Conservation (phyloP, 768 basidiomycete species). For the Jaapia argillacea region DNA sequence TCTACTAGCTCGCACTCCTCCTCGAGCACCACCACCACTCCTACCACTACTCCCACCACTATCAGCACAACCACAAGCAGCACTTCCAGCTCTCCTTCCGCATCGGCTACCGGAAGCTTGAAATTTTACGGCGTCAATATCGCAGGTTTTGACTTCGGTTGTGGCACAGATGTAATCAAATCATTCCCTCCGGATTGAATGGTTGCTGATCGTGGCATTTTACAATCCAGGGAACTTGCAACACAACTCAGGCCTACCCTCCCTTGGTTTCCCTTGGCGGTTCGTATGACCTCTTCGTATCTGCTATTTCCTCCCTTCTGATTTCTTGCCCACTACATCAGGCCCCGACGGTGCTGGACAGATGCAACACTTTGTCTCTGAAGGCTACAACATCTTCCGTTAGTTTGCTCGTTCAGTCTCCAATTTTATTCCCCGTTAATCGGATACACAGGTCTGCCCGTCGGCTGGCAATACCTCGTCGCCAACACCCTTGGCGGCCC, state of each 20-base stretch:
- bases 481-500: conserved; percentile 37
- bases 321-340: conserved; percentile 14
- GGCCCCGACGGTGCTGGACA: background rate
- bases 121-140: conserved; percentile 13
- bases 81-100: too few relatives aligned
- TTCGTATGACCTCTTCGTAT: conserved; percentile 35
- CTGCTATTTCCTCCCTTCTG: conserved; percentile 35
- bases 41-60: too few relatives aligned
- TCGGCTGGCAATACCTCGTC: conserved; percentile 7
- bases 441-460: too few relatives aligned
- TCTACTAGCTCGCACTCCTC: too few relatives aligned
- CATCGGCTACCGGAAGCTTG: too few relatives aligned
- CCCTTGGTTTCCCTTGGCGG: conserved; percentile 29
- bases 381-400: background rate
- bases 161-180: conserved; percentile 1
- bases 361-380: background rate
- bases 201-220: too few relatives aligned
- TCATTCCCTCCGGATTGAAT: too few relatives aligned
- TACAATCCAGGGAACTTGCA: too few relatives aligned
- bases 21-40: too few relatives aligned
- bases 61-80: too few relatives aligned
- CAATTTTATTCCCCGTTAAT: too few relatives aligned
- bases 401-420: too few relatives aligned
- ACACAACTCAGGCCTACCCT: conserved; percentile 19
- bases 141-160: background rate